Percentiles rank a stretch among this genome's conserved stretches.
phyloP scores from a whole-genome alignment of 192 early-diverging fungal species.

The Entomortierella beljakovae region DNA sequence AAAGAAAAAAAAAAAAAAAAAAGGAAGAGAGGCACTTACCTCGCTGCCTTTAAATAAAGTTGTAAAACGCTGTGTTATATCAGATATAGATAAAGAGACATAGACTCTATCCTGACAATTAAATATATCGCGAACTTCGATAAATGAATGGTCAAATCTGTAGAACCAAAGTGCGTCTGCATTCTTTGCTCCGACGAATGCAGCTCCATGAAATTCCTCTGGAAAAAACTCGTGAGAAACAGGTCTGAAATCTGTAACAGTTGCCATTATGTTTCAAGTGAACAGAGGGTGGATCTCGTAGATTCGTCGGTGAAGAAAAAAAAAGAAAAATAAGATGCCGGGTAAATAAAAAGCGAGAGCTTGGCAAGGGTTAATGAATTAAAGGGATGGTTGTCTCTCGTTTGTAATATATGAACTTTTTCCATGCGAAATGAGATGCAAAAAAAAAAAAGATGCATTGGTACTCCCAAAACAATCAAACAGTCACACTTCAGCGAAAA shows the following conservation, averaged over 20 bases:
- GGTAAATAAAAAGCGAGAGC: too few species aligned
- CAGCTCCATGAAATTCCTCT: conserved; percentile 41
- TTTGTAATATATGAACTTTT: too few species aligned
- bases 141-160: conserved; percentile 41
- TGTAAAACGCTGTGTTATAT: conserved; percentile 39
- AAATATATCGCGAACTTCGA: conserved; percentile 51
- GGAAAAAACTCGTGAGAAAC: conserved; percentile 48
- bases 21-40: conserved; percentile 26
- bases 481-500: too few species aligned
- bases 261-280: conserved; percentile 16
- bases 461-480: too few species aligned
- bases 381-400: too few species aligned
- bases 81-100: conserved; percentile 33
- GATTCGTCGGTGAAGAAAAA: background rate
- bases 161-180: conserved; percentile 51
- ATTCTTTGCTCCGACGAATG: conserved; percentile 41
- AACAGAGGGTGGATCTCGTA: background rate
- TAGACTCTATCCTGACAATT: conserved; percentile 50
- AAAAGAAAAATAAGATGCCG: too few species aligned
- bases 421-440: too few species aligned
- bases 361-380: too few species aligned
- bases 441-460: too few species aligned
- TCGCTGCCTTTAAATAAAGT: conserved; percentile 12
- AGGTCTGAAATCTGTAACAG: conserved; percentile 46
- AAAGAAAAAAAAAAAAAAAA: too few species aligned